Evolutionary conservation across 108 stramenopile genomes (phyloP).

Genomic region (Hondaea fermentalgiana): DNA sequence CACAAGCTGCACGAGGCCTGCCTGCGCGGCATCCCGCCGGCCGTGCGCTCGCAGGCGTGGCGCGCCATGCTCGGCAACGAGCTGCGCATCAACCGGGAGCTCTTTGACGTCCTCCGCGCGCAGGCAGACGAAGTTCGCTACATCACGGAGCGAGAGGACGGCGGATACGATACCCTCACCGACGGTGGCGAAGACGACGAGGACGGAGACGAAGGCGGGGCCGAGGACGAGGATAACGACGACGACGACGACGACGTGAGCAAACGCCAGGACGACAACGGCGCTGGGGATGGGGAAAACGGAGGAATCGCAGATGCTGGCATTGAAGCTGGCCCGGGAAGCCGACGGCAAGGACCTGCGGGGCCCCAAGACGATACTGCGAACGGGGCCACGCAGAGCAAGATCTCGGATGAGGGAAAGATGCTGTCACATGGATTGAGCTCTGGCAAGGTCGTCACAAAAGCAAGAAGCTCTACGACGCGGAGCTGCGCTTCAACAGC

Average conservation of each 20-base stretch:
- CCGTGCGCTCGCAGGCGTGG: conserved; percentile 1
- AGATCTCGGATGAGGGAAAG: too few relatives aligned
- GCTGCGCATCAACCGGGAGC: not conserved
- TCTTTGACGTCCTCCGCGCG: not conserved
- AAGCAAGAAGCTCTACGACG: too few relatives aligned
- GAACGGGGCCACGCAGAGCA: too few relatives aligned
- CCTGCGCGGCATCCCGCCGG: not conserved
- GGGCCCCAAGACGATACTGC: too few relatives aligned
- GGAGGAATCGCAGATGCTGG: too few relatives aligned
- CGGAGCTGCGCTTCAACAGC: too few relatives aligned
- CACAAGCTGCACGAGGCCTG: not conserved
- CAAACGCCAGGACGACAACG: not conserved
- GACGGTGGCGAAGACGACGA: not conserved
- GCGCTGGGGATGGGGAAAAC: not conserved
- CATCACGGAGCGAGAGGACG: not conserved
- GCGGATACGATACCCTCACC: not conserved
- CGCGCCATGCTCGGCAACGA: not conserved
- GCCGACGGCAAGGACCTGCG: too few relatives aligned
- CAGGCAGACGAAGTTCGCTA: not conserved
- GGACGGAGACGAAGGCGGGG: not conserved
- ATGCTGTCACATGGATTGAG: too few relatives aligned
- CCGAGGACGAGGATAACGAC: not conserved
- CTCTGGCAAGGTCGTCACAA: too few relatives aligned
- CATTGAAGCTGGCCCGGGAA: too few relatives aligned
- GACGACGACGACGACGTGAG: not conserved